phyloP scores from a whole-genome alignment of 768 basidiomycete species.

The Russula foetens region DNA sequence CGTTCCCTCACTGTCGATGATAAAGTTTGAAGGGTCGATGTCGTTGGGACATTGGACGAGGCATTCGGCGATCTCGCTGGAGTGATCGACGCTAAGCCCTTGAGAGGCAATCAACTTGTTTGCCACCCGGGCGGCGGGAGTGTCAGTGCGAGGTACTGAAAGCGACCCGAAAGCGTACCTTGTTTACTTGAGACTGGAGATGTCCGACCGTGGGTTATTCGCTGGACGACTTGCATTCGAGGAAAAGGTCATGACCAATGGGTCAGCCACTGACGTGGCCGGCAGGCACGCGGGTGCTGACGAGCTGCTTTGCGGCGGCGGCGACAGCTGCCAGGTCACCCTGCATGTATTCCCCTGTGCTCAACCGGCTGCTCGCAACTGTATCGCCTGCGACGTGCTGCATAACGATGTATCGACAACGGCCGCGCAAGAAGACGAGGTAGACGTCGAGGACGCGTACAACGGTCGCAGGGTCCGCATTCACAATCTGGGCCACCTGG shows the following conservation, averaged over 20 bases:
- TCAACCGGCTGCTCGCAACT: neutral
- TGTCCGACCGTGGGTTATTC: too few relatives aligned
- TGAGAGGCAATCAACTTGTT: too few relatives aligned
- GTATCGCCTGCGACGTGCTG: neutral
- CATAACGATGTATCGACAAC: neutral
- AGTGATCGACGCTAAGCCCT: too few relatives aligned
- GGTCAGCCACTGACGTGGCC: neutral
- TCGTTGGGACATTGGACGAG: too few relatives aligned
- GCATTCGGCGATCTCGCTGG: too few relatives aligned
- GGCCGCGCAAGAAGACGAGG: neutral
- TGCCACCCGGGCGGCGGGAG: too few relatives aligned
- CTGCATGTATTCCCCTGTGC: neutral
- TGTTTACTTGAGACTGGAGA: too few relatives aligned
- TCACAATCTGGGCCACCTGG: neutral
- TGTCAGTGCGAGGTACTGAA: too few relatives aligned
- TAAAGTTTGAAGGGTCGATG: too few relatives aligned
- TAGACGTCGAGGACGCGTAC: neutral
- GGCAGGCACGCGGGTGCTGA: neutral
- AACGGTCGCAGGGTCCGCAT: neutral
- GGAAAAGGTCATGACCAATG: neutral
- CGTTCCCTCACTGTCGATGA: too few relatives aligned
- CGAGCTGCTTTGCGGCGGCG: neutral
- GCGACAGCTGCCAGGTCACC: neutral
- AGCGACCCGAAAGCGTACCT: too few relatives aligned
- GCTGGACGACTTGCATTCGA: too few relatives aligned